Evolutionary conservation across 2,329 filamentous ascomycete species (phyloP), one percentile per base, ranked within the genome.

Genomic region (Tolypocladium ophioglossoides): DNA sequence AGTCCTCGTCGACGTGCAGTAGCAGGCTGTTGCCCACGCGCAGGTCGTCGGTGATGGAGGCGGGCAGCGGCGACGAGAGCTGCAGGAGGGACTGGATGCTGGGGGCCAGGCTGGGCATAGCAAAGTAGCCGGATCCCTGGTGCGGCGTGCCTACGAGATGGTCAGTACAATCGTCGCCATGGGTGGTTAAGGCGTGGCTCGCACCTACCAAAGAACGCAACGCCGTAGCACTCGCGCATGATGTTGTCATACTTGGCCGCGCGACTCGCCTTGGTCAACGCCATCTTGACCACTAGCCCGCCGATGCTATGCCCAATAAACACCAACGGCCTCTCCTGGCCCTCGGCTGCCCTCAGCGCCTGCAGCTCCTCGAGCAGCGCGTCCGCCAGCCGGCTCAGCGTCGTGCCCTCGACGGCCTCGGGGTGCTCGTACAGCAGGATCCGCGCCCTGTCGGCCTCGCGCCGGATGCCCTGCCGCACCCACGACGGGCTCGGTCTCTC

Each of bases 251-350:
- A 73, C 3, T 64, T 62, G 0, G 67, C 56, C 30, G 66, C 65
- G 20, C 69, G 62, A 39, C 66, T 71, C 3, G 78, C 78, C 58
- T 73, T 76, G 9, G 77, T 71, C 44, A 85, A 61, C 2, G 78
- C 79, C 60, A 75, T 69, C 68, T 85, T 85, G 8, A 77, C 77
- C 1, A 84, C 78, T 30, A 85, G 62, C 0, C 82, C 82, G 1
- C 82, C 82, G 7, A 84, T 72, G 49, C 81, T 83, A 55, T 85
- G 82, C 12, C 75, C 81, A 14, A 85, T 72, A 61, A 85, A 83
- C 56, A 85, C 74, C 2, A 85, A 59, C 0, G 82, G 82, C 6
- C 82, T 74, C 44, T 65, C 66, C 22, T 64, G 62, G 50, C 66
- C 66, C 62, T 68, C 66, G 0, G 60, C 62, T 6, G 56, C 56